Base-by-base conservation (phyloP, 805 yeast species). In the Sugiyamaella boreocaroliniensis region DNA sequence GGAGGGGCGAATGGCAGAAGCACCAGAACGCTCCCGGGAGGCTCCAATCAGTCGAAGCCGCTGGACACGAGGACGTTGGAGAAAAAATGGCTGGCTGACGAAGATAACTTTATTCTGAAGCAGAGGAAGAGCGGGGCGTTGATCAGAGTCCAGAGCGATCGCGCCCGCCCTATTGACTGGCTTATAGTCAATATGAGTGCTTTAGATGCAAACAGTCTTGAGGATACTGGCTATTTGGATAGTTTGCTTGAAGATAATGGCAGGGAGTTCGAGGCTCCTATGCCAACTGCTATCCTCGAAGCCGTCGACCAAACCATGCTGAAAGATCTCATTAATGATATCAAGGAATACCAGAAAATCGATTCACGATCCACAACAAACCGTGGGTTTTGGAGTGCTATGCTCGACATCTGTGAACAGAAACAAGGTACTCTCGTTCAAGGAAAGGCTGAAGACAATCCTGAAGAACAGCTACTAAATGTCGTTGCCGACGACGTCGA, bases 101-200 rank as follows among this genome's bases (percentile, higher is more conserved):
- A 67, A 48, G 66, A 64, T 19, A 56, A 54, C 44, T 67, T 67
- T 51, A 58, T 62, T 18, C 47, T 63, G 37, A 52, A 54, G 47
- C 71, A 67, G 51, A 61, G 54, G 40, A 57, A 58, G 37, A 51
- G 56, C 41, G 69, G 70, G 1, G 62, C 71, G 6, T 40, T 61
- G 41, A 62, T 67, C 14, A 56, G 71, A 9, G 48, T 66, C 20
- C 51, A 53, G 29, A 63, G 66, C 34, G 58, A 55, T 10, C 54
- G 71, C 2, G 60, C 57, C 7, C 49, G 49, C 6, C 61, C 62
- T 5, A 46, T 63, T 11, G 71, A 67, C 52, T 48, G 52, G 55
- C 46, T 68, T 11, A 57, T 55, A 12, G 50, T 55, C 18, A 53
- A 55, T 26, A 46, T 52, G 19, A 19, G 40, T 45, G 22, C 37